Evolutionary conservation across 345 rosid genomes (phyloP).

Genomic region (Excoecaria cochinchinensis): DNA sequence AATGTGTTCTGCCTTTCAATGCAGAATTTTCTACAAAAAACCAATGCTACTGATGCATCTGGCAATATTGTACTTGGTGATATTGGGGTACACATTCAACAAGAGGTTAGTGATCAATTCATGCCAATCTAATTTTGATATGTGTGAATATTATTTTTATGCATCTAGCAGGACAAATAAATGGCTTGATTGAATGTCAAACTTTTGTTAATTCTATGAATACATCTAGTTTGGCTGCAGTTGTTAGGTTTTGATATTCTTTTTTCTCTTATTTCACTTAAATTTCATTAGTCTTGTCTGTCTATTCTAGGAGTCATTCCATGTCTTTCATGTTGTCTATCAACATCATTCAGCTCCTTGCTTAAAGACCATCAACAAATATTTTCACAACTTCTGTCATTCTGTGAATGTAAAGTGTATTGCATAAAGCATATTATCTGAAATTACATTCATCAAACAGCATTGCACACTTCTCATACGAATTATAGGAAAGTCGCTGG

Average conservation of each 20-base stretch:
- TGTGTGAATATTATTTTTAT: neutral
- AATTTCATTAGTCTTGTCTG: neutral
- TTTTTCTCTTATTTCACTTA: neutral
- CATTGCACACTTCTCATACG: neutral
- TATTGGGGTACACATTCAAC: conserved; percentile 86
- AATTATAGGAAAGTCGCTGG: neutral
- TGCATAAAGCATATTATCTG: neutral
- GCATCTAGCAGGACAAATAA: neutral
- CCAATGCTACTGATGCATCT: conserved; percentile 93
- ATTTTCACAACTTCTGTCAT: neutral
- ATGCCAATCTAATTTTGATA: neutral
- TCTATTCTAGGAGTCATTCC: too few relatives aligned
- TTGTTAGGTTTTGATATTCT: neutral
- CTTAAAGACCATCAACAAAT: neutral
- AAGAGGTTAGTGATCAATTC: conserved; percentile 64
- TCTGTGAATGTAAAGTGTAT: neutral
- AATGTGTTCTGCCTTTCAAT: conserved; percentile 19
- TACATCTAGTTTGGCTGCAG: neutral
- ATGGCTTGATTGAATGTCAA: neutral
- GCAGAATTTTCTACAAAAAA: conserved; percentile 76
- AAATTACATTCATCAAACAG: neutral
- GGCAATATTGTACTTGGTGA: conserved; percentile 87
- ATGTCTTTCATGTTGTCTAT: neutral
- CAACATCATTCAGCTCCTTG: neutral
- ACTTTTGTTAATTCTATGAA: neutral